A percentile compares a stretch with the other conserved stretches of the same genome.
These are phyloP conservation scores for Penicillium samsonianum DNA, from an alignment of 495 filamentous ascomycete genomes.

Conservation along the genomic window DNA sequence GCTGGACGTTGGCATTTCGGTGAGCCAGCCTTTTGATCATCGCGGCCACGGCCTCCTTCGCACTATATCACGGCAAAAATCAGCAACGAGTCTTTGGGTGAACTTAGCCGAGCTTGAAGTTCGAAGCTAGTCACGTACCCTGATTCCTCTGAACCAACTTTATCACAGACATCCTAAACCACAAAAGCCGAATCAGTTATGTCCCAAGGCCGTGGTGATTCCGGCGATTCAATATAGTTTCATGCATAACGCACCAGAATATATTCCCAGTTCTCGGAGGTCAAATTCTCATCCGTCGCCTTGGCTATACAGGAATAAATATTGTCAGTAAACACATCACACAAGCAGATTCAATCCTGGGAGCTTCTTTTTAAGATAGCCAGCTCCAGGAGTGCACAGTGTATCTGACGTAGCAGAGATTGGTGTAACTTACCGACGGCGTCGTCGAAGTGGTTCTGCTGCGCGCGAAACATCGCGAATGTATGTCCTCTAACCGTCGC, in stretches of 20 bases:
- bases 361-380: not conserved
- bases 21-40: constrained; percentile 96
- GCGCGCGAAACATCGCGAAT: constrained; percentile 70
- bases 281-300: constrained; percentile 98
- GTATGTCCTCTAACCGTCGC: constrained; percentile 10
- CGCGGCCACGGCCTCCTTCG: constrained; percentile 89
- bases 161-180: constrained; percentile 87
- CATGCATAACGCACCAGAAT: constrained; percentile 66
- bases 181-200: constrained; percentile 7
- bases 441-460: constrained; percentile 79
- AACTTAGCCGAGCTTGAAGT: not conserved
- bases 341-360: not conserved
- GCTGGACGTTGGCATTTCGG: constrained; percentile 97
- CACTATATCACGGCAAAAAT: constrained; percentile 39
- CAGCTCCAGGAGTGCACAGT: not conserved
- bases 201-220: not conserved
- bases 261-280: constrained; percentile 96
- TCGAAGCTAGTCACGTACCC: constrained; percentile 49
- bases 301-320: constrained; percentile 63
- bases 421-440: constrained; percentile 64
- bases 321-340: constrained; percentile 25
- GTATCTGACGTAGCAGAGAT: not conserved
- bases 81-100: constrained; percentile 17
- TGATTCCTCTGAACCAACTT: constrained; percentile 66
- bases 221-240: not conserved